phyloP scores from a whole-genome alignment of 192 early-diverging fungal species.

The Polychytrium aggregatum region DNA sequence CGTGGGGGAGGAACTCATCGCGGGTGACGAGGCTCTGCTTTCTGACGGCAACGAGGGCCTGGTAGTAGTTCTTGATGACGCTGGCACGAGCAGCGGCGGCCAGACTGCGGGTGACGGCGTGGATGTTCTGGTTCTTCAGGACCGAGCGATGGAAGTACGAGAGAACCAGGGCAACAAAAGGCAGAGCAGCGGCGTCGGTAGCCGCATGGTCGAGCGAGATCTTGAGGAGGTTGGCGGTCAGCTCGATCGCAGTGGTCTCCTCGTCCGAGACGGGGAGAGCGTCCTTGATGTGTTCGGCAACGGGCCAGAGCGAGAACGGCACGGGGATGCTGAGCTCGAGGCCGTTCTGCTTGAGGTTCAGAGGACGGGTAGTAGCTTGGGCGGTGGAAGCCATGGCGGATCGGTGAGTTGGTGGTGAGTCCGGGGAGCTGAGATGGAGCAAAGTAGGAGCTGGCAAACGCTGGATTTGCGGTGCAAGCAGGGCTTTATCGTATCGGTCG shows the following conservation, averaged over 20 bases:
- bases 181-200: slow-evolving; percentile 18
- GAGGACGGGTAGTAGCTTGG: too few species aligned
- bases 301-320: slow-evolving; percentile 75
- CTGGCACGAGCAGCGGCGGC: slow-evolving; percentile 23
- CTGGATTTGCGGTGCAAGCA: too few species aligned
- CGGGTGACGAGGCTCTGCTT: slow-evolving; percentile 19
- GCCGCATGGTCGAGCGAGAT: slow-evolving; percentile 42
- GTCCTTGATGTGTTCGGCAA: slow-evolving; percentile 76
- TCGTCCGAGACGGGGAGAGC: slow-evolving; percentile 40
- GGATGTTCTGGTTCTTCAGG: slow-evolving; percentile 73
- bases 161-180: slow-evolving; percentile 69
- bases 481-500: too few species aligned
- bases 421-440: too few species aligned
- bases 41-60: slow-evolving; percentile 56
- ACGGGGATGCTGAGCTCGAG: slow-evolving; percentile 74
- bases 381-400: too few species aligned
- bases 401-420: too few species aligned
- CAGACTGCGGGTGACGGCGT: slow-evolving; percentile 52
- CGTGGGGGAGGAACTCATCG: slow-evolving; percentile 25
- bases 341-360: slow-evolving; percentile 65
- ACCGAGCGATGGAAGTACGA: slow-evolving; percentile 60
- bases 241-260: slow-evolving; percentile 28
- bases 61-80: slow-evolving; percentile 68
- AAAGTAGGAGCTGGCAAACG: too few species aligned
- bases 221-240: slow-evolving; percentile 57